Evolutionary conservation across 202 grass and related monocot genomes (phyloP), one percentile per base, ranked within the genome.

Genomic region (Hordeum pubiflorum): DNA sequence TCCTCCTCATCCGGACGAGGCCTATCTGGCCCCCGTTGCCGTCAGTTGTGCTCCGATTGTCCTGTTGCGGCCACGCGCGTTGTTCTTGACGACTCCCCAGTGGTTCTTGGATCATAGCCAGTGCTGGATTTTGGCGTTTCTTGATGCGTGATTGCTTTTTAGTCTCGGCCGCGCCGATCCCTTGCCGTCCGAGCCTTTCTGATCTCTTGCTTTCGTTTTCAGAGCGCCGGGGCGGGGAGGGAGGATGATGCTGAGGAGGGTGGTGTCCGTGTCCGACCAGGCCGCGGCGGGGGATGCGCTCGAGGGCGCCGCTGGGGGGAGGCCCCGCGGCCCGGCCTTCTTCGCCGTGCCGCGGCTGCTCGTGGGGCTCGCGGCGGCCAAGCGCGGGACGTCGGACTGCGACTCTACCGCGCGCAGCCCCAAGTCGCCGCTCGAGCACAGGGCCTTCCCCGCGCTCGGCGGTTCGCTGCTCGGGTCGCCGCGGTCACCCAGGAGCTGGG

Each of bases 361-460:
- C 66, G 87, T 94, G 7, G 86, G 91, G 24, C 87, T 92, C 2
- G 34, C 50, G 12, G 79, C 81, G 57, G 76, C 76, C 21, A 94
- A 81, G 78, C 83, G 84, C 33, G 76, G 63, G 27, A 15, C 41
- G 21, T 56, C 72, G 38, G 91, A 99, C 62, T 77, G 71, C 48
- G 90, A 94, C 56, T 88, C 82, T 22, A 69, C 89, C n/a, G 81
- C 68, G 56, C 84, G 86, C 63, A 94, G 90, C 88, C 92, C 95
- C 32, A 95, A 81, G 29, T 98, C 96, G 85, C 96, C 96, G 74
- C 83, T 95, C 24, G 90, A 95, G 61, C 79, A 81, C 78, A 87
- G 90, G 88, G 46, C 79, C 56, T 89, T 94, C 58, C 34, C 87
- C 26, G 77, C 72, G 39, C 81, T 62, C 23, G 81, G 75, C 54